Base-by-base conservation (phyloP, 306 rosid genomes). In the Abrus precatorius region DNA sequence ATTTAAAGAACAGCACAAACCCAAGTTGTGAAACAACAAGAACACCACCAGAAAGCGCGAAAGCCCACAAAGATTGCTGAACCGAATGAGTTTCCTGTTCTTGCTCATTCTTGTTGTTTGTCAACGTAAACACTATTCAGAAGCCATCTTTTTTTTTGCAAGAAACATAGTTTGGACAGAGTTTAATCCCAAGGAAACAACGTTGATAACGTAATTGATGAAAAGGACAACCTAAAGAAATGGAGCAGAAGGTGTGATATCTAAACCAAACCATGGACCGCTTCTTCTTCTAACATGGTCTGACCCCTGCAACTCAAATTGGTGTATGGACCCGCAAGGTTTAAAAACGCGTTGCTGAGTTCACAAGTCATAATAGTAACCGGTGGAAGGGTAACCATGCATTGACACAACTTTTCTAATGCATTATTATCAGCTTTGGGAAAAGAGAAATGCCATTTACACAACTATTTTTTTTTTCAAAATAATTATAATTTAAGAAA, bases 1-100 rank as follows among this genome's bases (percentile, higher is more conserved):
- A 76, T 92, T 92, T 77, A 92, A 79, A 76, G 90, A 86, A 86
- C 88, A 87, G 76, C 96, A 92, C 32, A 88, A 80, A 79, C 49
- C 71, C 65, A 87, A 85, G 82, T 79, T 87, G 69, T 82, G 88
- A 83, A 82, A 56, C 88, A 89, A 78, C 14, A 94, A 82, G 49
- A 84, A 82, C 29, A 73, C 27, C 10, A 69, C 67, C 72, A 87
- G 67, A 82, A 86, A 44, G 28, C 65, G 76, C 62, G 68, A 53
- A 62, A 81, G 28, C 30, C 53, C 40, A 36, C 44, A 69, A 52
- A 72, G 86, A 62, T 73, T 74, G 77, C 80, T 83, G 78, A 85
- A 79, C 69, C 54, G 7, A 14, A 5, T 36, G 41, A 84, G 79
- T 64, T 84, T 86, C 93, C 86, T 72, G 33, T 78, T 82, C 79